A percentile compares a stretch with the other conserved stretches of the same genome.
Conservation (phyloP, 441 rosid species). For the Biscutella laevigata region DNA sequence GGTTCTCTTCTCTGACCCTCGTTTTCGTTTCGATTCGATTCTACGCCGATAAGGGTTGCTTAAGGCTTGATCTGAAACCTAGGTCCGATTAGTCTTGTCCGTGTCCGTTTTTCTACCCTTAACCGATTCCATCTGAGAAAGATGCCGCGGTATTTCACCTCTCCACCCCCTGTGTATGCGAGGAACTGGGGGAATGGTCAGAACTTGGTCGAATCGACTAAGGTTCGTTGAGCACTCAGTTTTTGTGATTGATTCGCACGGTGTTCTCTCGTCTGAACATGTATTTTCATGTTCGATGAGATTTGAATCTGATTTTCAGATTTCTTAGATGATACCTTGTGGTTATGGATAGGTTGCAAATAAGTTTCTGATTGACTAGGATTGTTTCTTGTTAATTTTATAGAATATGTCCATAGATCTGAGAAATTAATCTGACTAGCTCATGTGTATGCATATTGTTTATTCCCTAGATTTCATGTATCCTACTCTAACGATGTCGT, state of each 20-base stretch:
- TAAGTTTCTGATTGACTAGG: not conserved
- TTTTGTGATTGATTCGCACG: constrained; percentile 20
- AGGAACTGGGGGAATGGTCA: constrained; percentile 39
- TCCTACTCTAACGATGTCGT: not conserved
- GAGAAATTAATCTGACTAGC: not conserved
- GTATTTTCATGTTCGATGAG: not conserved
- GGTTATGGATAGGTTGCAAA: not conserved
- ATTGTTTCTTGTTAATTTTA: not conserved
- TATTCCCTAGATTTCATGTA: too few species aligned
- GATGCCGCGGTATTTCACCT: constrained; percentile 76
- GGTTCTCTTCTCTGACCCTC: not conserved
- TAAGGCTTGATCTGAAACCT: constrained; percentile 5
- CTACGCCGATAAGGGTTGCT: constrained; percentile 1
- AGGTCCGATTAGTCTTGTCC: constrained; percentile 5
- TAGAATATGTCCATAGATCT: not conserved
- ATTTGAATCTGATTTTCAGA: too few species aligned
- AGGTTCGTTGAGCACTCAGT: constrained; percentile 67
- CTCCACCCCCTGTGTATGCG: constrained; percentile 35
- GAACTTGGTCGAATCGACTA: constrained; percentile 52
- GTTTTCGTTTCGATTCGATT: constrained; percentile 2
- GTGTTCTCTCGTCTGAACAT: constrained; percentile 11
- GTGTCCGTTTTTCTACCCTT: not conserved
- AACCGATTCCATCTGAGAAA: constrained; percentile 15
- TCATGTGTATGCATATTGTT: not conserved
- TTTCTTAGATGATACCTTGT: not conserved